Conservation (phyloP, 1,284 basidiomycete species). For the Vanrija sp. region DNA sequence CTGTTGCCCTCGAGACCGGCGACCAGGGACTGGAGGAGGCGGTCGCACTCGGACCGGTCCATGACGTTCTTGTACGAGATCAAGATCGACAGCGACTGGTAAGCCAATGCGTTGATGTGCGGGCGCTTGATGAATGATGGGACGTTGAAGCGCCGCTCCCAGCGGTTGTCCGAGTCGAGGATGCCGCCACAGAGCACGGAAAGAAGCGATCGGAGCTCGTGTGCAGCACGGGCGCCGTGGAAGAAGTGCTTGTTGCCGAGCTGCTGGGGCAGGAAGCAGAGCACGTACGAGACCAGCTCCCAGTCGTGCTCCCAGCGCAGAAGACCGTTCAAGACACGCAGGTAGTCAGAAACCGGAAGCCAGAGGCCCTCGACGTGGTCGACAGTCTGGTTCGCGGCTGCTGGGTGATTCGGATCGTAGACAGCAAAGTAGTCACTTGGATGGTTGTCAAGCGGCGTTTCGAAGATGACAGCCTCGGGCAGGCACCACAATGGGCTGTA, state of each 20-base stretch:
- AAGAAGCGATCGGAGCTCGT: constrained; percentile 63
- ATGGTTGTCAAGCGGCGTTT: constrained; percentile 60
- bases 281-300: constrained; percentile 89
- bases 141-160: constrained; percentile 48
- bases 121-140: constrained; percentile 58
- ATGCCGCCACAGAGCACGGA: constrained; percentile 60
- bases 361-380: constrained; percentile 54
- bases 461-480: constrained; percentile 71
- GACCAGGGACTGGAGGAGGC: constrained; percentile 79
- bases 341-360: constrained; percentile 75
- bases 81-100: constrained; percentile 81
- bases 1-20: constrained; percentile 67
- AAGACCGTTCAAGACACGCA: constrained; percentile 64
- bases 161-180: constrained; percentile 23
- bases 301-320: constrained; percentile 77
- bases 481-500: constrained; percentile 68
- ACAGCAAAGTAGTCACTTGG: constrained; percentile 70
- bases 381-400: constrained; percentile 51
- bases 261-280: constrained; percentile 87
- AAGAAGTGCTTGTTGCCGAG: constrained; percentile 94
- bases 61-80: constrained; percentile 84
- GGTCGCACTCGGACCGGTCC: constrained; percentile 54
- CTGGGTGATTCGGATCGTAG: constrained; percentile 59
- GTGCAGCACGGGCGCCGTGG: constrained; percentile 76
- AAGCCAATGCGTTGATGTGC: constrained; percentile 83